Evolutionary conservation across 2,329 filamentous ascomycete genomes (phyloP).

Genomic region (Cryphonectria nitschkei): DNA sequence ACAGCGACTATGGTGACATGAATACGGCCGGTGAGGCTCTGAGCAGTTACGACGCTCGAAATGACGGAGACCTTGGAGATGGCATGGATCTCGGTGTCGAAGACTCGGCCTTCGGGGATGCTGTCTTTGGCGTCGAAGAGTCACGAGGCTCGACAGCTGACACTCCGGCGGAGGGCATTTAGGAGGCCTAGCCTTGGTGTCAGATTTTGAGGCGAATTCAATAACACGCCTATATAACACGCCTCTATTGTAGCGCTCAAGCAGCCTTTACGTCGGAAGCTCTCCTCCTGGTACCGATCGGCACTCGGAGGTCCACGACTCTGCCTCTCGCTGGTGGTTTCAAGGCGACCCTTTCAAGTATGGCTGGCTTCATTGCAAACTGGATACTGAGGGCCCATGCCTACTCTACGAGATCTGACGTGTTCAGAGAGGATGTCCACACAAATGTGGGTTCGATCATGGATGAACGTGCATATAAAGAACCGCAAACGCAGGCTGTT

Average conservation of each 20-base stretch:
- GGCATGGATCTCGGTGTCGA: slow-evolving; percentile 69
- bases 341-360: not conserved
- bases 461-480: not conserved
- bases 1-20: slow-evolving; percentile 67
- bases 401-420: not conserved
- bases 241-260: not conserved
- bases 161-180: slow-evolving; percentile 42
- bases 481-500: not conserved
- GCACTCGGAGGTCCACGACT: not conserved
- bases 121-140: slow-evolving; percentile 68
- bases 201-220: not conserved
- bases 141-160: slow-evolving; percentile 35
- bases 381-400: not conserved
- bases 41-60: slow-evolving; percentile 65
- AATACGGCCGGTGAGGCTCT: slow-evolving; percentile 75
- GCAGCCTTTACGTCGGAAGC: not conserved
- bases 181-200: not conserved
- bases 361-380: not conserved
- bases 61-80: slow-evolving; percentile 53
- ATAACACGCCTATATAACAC: not conserved
- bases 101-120: slow-evolving; percentile 82
- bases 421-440: not conserved
- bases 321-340: not conserved
- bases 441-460: not conserved
- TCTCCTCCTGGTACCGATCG: not conserved